Base-by-base conservation (phyloP, 768 basidiomycete species). In the Suillus americanus region DNA sequence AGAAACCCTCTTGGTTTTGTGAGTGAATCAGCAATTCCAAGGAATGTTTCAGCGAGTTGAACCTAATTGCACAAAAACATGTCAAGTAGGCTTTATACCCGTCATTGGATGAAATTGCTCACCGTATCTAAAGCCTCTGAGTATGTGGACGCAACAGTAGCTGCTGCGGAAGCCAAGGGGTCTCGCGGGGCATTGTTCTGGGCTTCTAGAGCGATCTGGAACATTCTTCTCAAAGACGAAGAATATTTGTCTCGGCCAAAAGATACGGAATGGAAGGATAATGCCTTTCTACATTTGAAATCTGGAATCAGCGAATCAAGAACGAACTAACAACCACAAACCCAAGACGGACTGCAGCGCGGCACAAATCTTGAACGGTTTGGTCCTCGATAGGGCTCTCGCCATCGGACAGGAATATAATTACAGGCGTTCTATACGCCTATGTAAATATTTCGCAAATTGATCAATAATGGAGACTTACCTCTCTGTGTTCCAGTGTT, bases 361-460 rank as follows among this genome's bases (percentile, higher is more conserved):
- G 78, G 64, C 82, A 81, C 5, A 86, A 62, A 62, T 79, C 76
- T 25, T 79, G 77, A 54, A 85, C 71, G 1, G 71, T 68, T 8
- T 66, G 40, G 46, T 86, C 83, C 0, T 38, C 53, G n/a, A 83
- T 73, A 5, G 16, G 8, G 57, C 82, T 81, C 73, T 85, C 79
- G 0, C 86, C 86, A 63, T 86, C 86, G 0, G 84, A 85, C 2
- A 85, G 75, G 71, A 87, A 88, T 41, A 85, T 78, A 16, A 87
- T 73, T 5, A 83, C 75, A 5, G 83, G 83, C 0, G 28, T 53
- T 20, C 51, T 53, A 28, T 30, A 30, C 28, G 6, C 74, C 69
- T 57, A 83, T 83, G 65, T 28, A 62, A 35, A n/a, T 2, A 12
- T 23, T 30, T 38, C 20, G 0, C 4, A 40, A 23, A 25, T 18